Evolutionary conservation across 768 basidiomycete species (phyloP).

Genomic region (Dioszegia crocea): DNA sequence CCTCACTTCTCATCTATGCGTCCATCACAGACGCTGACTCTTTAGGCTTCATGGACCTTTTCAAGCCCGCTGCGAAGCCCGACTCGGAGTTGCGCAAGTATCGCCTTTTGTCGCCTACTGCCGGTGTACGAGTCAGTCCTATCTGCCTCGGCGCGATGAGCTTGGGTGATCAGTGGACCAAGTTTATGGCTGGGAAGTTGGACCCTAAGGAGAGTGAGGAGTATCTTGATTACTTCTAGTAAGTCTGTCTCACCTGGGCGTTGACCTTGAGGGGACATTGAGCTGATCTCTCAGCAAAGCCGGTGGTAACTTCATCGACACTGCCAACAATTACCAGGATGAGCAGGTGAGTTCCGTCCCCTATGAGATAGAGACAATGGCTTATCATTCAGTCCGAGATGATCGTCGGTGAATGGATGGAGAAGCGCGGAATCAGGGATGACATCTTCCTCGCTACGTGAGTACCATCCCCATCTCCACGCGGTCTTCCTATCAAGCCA

Average conservation of each 20-base stretch:
- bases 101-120: constrained; percentile 48
- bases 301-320: constrained; percentile 58
- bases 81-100: constrained; percentile 27
- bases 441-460: constrained; percentile 56
- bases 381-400: constrained; percentile 53
- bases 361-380: constrained; percentile 29
- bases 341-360: not conserved
- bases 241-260: not conserved
- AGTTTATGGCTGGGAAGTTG: constrained; percentile 25
- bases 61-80: constrained; percentile 17
- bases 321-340: constrained; percentile 54
- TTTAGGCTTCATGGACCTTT: not conserved
- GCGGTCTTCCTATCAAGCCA: not conserved
- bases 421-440: constrained; percentile 52
- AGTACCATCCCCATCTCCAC: constrained; percentile 7
- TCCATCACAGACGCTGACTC: not conserved
- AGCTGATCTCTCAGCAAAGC: constrained; percentile 36
- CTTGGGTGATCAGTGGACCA: constrained; percentile 52
- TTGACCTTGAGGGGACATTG: no score
- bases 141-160: constrained; percentile 52
- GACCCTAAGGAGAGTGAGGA: constrained; percentile 25
- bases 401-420: constrained; percentile 57
- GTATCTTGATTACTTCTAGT: constrained; percentile 23
- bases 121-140: constrained; percentile 51
- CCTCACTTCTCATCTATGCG: not conserved